Conservation (phyloP, 768 basidiomycete genomes). For the Cystofilobasidium capitatum region DNA sequence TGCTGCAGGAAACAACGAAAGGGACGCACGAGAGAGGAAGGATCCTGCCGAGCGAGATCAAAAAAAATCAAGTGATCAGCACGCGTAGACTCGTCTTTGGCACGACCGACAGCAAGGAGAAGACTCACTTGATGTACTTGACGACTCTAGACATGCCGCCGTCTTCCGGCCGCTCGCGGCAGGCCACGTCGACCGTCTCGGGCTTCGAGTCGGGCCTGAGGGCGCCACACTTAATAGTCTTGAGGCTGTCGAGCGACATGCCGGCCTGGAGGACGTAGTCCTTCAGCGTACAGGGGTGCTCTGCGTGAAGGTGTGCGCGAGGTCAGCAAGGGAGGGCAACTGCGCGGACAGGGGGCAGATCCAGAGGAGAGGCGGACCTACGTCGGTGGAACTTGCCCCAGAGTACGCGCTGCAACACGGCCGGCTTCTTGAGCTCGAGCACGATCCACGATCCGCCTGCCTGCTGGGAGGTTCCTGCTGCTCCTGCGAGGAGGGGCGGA, state of each 20-base stretch:
- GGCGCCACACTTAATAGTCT: conserved; percentile 13
- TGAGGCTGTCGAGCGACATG: conserved; percentile 13
- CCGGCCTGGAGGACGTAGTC: conserved; percentile 27
- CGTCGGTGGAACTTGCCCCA: conserved; percentile 28
- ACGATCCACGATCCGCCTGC: conserved; percentile 23
- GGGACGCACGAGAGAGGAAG: conserved; percentile 12
- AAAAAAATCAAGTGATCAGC: neutral
- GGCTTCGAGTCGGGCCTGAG: conserved; percentile 23
- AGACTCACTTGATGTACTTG: neutral
- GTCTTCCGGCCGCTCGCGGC: conserved; percentile 10
- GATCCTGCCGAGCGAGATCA: neutral
- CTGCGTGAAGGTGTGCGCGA: conserved; percentile 7
- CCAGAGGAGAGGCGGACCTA: neutral
- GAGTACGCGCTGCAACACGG: conserved; percentile 21
- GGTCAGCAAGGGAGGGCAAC: neutral
- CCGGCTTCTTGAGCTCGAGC: conserved; percentile 20
- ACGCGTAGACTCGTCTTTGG: neutral
- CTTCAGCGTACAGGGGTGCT: conserved; percentile 31
- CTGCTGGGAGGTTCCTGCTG: conserved; percentile 3
- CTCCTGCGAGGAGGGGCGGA: neutral
- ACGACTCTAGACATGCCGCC: neutral
- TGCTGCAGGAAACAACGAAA: neutral
- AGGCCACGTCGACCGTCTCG: conserved; percentile 23
- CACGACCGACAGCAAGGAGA: too few species aligned
- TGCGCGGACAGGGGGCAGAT: neutral